Evolutionary conservation across 345 rosid genomes (phyloP).

Genomic region (Citrus trifoliata): DNA sequence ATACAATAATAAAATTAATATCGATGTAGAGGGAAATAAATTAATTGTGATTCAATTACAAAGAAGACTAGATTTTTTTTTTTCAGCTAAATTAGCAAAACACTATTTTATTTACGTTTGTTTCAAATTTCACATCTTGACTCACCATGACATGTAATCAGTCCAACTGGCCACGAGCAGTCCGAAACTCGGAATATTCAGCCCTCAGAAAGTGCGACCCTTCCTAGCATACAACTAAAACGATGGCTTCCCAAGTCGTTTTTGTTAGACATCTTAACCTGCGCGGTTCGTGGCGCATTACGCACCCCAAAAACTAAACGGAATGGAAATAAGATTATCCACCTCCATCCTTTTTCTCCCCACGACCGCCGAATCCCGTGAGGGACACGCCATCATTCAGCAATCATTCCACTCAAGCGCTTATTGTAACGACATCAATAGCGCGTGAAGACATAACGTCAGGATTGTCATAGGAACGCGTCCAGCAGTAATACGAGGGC

Average conservation of each 20-base stretch:
- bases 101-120: too few relatives aligned
- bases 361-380: neutral
- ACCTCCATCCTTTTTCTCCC: neutral
- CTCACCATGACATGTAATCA: neutral
- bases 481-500: neutral
- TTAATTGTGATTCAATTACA: too few relatives aligned
- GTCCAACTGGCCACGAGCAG: neutral
- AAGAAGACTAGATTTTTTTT: too few relatives aligned
- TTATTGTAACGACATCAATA: neutral
- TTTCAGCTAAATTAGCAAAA: too few relatives aligned
- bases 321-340: neutral
- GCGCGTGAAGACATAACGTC: neutral
- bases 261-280: neutral
- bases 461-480: neutral
- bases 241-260: neutral
- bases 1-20: too few relatives aligned
- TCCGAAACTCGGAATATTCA: neutral
- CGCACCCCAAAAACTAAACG: neutral
- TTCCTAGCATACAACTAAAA: neutral
- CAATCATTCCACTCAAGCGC: too few relatives aligned
- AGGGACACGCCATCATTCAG: neutral
- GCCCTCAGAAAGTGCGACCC: too few relatives aligned
- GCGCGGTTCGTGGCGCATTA: constrained; percentile 12
- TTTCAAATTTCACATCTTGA: too few relatives aligned
- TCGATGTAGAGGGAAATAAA: too few relatives aligned